Evolutionary conservation across 2,329 filamentous ascomycete species (phyloP), one percentile per base, ranked within the genome.

Genomic region (Verruconis gallopava): DNA sequence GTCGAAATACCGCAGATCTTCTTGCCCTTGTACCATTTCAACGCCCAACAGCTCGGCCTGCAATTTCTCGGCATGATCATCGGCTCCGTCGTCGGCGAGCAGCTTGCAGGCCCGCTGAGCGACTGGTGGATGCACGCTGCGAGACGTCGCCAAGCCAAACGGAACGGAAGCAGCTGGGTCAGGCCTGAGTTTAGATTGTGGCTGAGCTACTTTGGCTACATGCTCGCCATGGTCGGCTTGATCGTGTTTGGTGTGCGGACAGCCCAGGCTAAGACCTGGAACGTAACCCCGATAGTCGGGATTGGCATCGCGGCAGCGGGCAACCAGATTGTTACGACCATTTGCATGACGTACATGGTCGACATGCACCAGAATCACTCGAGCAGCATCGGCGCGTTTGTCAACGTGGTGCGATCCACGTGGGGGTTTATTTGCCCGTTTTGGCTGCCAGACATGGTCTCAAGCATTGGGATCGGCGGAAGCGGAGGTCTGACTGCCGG

Each of bases 1-100:
- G 67, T 78, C 19, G 73, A 77, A 49, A 70, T 78, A 3, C 74
- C 74, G 1, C 71, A 76, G 44, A 61, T 78, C 1, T 72, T 75
- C 47, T 62, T 65, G 4, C 55, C 63, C 22, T 69, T 70, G 45
- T 79, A 75, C 44, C 65, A 64, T 12, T 68, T 78, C 58, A 70
- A 73, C 50, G 55, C 70, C 0, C 65, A 77, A 52, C 67, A 76
- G 45, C 61, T 77, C 4, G 74, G 74, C 0, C 62, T 78, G 2
- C 72, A 77, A 45, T 74, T 72, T 49, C 56, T 76, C 5, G 66
- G 66, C 3, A 59, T 76, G 37, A 71, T 78, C 38, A 61, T 77
- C 22, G 73, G 75, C 2, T 68, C 66, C 1, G 53, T 77, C 3
- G 59, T 77, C 6, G 74, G 74, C 15, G 74, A 78, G 52, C 72